Evolutionary conservation across 73 alveolate genomes (phyloP), one percentile per base, ranked within the genome.

Genomic region (Diophrys appendiculata): DNA sequence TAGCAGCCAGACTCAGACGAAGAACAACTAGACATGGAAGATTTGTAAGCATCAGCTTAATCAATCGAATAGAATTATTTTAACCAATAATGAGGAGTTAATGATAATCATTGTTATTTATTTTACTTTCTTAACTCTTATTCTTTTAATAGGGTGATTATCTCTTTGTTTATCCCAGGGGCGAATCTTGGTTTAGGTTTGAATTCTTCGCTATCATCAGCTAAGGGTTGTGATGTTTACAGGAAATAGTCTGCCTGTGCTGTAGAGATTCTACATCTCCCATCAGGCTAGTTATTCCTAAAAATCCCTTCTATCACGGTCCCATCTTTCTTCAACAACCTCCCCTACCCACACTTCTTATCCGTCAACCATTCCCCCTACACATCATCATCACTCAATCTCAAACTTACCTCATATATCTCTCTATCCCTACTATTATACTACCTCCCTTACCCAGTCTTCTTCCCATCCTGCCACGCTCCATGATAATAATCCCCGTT

Each of bases 1-100:
- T 92, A 90, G 32, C 90, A 94, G 56, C 92, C 82, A 14, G 93
- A 83, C 52, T 29, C 82, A 80, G 89, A 69, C 55, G 86, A 75
- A 0, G 90, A 81, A 11, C n/a, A 43, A 18, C 5, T 43, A 11
- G 60, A 43, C 60, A 43, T 43, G 60, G 18, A 43, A 43, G 60
- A 43, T 11, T 43, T 43, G 18, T 18, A 43, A 43, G 18, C 18
- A 18, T 43, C 60, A 11, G 60, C 60, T n/a, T n/a, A n/a, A n/a
- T n/a, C n/a, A n/a, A n/a, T n/a, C n/a, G n/a, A n/a, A n/a, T n/a
- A n/a, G n/a, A n/a, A n/a, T n/a, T n/a, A n/a, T n/a, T n/a, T n/a
- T n/a, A n/a, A n/a, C n/a, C n/a, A n/a, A n/a, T n/a, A n/a, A n/a
- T n/a, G n/a, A n/a, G n/a, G n/a, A n/a, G n/a, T n/a, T n/a, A n/a